A percentile compares a stretch with the other conserved stretches of the same genome.
phyloP scores from a whole-genome alignment of 148 eudicot genomes.

The Spergularia marina region DNA sequence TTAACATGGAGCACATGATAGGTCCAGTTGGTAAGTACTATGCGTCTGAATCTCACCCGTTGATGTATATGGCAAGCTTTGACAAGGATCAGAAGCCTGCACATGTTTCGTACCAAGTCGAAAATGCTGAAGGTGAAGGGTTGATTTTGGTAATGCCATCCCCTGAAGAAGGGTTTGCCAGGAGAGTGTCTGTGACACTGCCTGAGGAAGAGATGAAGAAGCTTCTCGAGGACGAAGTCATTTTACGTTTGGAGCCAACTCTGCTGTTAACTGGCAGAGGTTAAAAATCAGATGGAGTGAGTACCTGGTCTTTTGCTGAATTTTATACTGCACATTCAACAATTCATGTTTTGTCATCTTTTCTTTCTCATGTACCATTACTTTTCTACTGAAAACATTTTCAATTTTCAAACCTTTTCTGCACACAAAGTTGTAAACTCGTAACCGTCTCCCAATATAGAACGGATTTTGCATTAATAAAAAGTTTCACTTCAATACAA shows the following conservation, averaged over 20 bases:
- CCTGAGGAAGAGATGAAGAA: conserved; percentile 40
- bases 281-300: background rate
- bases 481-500: no score
- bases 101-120: conserved; percentile 53
- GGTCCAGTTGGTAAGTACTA: background rate
- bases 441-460: no score
- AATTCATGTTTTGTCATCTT: background rate
- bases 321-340: background rate
- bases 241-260: conserved; percentile 39
- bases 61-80: conserved; percentile 49
- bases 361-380: no score
- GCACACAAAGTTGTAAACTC: no score
- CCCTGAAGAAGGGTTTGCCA: conserved; percentile 46
- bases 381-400: no score
- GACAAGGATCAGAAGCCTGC: conserved; percentile 44
- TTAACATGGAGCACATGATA: conserved; percentile 47
- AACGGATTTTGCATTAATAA: no score
- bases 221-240: conserved; percentile 35
- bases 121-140: conserved; percentile 52
- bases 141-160: conserved; percentile 56
- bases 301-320: background rate
- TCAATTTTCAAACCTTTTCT: no score
- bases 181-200: conserved; percentile 43
- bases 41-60: conserved; percentile 18
- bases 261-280: conserved; percentile 36